Conservation (phyloP, 257 asterid species). For the Cynanchum wilfordii region DNA sequence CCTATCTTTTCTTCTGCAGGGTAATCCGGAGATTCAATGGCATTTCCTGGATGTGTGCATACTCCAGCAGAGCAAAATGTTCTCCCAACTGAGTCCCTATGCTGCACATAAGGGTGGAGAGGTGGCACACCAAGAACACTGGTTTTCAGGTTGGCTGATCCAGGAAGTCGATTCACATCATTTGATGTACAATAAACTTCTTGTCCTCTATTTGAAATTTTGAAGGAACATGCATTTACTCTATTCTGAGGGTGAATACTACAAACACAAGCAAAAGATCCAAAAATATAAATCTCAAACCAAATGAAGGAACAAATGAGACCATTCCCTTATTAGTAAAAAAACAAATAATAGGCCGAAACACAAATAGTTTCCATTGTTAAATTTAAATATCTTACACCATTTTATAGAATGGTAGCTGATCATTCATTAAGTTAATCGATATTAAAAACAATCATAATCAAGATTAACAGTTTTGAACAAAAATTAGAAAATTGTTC, state of each 20-base stretch:
- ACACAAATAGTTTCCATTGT: neutral
- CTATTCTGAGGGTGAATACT: slow-evolving; percentile 39
- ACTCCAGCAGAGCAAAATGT: slow-evolving; percentile 42
- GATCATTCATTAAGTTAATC: neutral
- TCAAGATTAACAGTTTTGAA: neutral
- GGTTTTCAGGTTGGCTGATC: slow-evolving; percentile 19
- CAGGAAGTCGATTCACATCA: slow-evolving; percentile 13
- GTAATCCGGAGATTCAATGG: slow-evolving; percentile 32
- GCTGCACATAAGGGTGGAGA: slow-evolving; percentile 21
- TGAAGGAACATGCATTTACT: slow-evolving; percentile 22
- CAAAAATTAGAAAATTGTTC: neutral
- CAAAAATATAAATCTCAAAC: neutral
- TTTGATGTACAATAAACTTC: slow-evolving; percentile 9
- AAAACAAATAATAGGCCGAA: neutral
- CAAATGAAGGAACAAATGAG: neutral
- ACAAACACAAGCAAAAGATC: slow-evolving; percentile 20
- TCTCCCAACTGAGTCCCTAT: slow-evolving; percentile 36
- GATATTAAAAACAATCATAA: neutral
- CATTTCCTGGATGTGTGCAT: slow-evolving; percentile 35
- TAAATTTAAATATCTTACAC: neutral
- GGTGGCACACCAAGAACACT: slow-evolving; percentile 33
- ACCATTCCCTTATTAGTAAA: neutral
- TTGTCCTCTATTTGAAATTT: slow-evolving; percentile 10
- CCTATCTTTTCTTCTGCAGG: slow-evolving; percentile 64
- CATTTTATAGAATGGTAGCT: neutral